A percentile compares a stretch with the other conserved stretches of the same genome.
phyloP scores from a whole-genome alignment of 257 asterid genomes.

The Sherardia arvensis region DNA sequence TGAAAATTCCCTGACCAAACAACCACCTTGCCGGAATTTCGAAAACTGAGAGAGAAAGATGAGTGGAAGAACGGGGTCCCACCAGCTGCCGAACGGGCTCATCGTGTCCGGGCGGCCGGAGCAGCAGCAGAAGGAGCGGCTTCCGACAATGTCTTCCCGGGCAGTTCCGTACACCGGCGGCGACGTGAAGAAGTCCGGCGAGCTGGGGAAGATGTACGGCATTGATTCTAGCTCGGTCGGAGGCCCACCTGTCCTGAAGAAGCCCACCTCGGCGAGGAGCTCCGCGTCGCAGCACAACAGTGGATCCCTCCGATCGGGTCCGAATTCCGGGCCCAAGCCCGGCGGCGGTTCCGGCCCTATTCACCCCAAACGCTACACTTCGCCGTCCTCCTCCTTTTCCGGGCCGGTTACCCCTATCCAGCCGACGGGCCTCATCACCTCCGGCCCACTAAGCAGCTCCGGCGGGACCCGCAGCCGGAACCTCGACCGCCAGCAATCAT shows the following conservation, averaged over 20 bases:
- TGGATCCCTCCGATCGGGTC: slow-evolving; percentile 88
- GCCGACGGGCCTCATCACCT: slow-evolving; percentile 60
- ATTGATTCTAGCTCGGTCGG: slow-evolving; percentile 22
- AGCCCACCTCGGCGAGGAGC: slow-evolving; percentile 52
- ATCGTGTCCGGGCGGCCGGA: slow-evolving; percentile 86
- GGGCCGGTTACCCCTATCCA: slow-evolving; percentile 86
- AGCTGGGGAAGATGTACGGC: slow-evolving; percentile 85
- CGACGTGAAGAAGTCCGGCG: slow-evolving; percentile 83
- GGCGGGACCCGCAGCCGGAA: slow-evolving; percentile 44
- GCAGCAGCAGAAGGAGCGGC: slow-evolving; percentile 59
- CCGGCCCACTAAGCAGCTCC: slow-evolving; percentile 59
- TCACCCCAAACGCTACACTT: slow-evolving; percentile 36
- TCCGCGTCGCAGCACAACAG: slow-evolving; percentile 64
- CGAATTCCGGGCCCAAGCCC: slow-evolving; percentile 41
- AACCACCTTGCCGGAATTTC: not conserved
- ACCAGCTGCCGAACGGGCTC: slow-evolving; percentile 84
- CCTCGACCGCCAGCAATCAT: slow-evolving; percentile 43
- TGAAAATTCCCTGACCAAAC: not conserved
- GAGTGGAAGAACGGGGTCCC: slow-evolving; percentile 74
- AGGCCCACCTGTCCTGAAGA: slow-evolving; percentile 35
- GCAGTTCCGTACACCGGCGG: slow-evolving; percentile 88
- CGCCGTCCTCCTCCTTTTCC: slow-evolving; percentile 66
- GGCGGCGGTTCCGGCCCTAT: slow-evolving; percentile 54
- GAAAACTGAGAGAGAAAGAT: slow-evolving; percentile 13
- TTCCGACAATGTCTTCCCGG: slow-evolving; percentile 57